phyloP scores from a whole-genome alignment of 257 asterid genomes.

The Ocimum tenuiflorum region DNA sequence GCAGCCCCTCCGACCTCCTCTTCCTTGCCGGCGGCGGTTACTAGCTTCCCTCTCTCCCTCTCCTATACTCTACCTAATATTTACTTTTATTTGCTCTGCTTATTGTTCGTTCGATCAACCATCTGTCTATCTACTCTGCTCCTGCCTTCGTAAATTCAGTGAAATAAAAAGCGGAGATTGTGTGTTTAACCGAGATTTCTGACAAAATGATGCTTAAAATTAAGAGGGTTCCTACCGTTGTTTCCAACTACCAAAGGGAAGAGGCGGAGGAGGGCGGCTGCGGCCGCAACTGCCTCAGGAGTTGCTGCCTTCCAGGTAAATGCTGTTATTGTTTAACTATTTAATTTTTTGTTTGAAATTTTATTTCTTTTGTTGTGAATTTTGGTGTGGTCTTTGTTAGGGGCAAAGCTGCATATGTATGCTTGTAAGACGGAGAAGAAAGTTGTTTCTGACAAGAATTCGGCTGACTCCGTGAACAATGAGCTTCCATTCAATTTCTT shows the following conservation, averaged over 20 bases:
- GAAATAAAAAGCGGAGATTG: background rate
- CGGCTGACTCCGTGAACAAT: conserved; percentile 17
- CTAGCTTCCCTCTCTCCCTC: conserved; percentile 2
- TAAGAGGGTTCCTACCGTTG: conserved; percentile 73
- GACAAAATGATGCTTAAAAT: conserved; percentile 50
- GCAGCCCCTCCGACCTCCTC: conserved; percentile 95
- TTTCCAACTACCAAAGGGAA: conserved; percentile 69
- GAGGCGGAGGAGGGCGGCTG: conserved; percentile 63
- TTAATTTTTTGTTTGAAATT: background rate
- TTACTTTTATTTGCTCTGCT: background rate
- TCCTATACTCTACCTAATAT: background rate
- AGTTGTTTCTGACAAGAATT: conserved; percentile 25
- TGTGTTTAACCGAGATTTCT: background rate
- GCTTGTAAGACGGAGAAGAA: conserved; percentile 40
- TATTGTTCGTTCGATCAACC: background rate
- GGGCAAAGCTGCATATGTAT: conserved; percentile 66
- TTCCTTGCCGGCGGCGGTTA: conserved; percentile 97
- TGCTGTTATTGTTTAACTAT: background rate
- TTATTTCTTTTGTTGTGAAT: background rate
- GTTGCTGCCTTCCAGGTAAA: conserved; percentile 62
- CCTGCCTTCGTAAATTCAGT: too few species aligned
- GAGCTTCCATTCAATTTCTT: conserved; percentile 54
- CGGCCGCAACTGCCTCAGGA: conserved; percentile 68
- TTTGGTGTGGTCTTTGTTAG: conserved; percentile 23
- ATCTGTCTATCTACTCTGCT: background rate